These are phyloP conservation scores for Phytophthora ramorum DNA, from an alignment of 352 stramenopile genomes.

Conservation along the genomic window DNA sequence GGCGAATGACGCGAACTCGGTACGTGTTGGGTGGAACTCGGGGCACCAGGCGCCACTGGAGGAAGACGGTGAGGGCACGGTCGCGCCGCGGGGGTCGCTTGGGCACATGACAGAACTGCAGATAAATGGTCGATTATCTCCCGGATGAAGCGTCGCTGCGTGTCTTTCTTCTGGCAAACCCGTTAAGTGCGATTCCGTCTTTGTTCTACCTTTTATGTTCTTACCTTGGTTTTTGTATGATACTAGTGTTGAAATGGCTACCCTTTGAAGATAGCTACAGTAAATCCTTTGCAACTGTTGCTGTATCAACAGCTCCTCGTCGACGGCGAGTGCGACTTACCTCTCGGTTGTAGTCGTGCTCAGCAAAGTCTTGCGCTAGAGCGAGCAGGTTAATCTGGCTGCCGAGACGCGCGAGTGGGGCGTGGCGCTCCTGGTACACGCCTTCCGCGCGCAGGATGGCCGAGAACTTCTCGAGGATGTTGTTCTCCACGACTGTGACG, in stretches of 20 bases:
- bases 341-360: conserved; percentile 33
- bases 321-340: conserved; percentile 23
- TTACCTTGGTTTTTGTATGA: not conserved
- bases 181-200: not conserved
- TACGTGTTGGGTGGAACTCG: conserved; percentile 83
- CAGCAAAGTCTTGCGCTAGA: conserved; percentile 30
- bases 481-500: conserved; percentile 58
- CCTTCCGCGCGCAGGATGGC: conserved; percentile 57
- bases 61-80: conserved; percentile 13
- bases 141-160: conserved; percentile 21
- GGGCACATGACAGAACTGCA: conserved; percentile 25
- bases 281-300: conserved; percentile 4
- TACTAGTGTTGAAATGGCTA: not conserved
- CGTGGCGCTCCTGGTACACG: conserved; percentile 65
- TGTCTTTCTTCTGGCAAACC: not conserved
- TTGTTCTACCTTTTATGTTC: not conserved
- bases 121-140: not conserved
- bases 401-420: conserved; percentile 62
- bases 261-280: not conserved
- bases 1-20: conserved; percentile 88
- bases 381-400: conserved; percentile 60
- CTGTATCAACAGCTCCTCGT: conserved; percentile 25
- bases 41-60: conserved; percentile 68
- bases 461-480: conserved; percentile 70
- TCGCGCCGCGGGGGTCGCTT: conserved; percentile 12